Evolutionary conservation across 2,329 filamentous ascomycete species (phyloP).

Genomic region (Falciphora oryzae): DNA sequence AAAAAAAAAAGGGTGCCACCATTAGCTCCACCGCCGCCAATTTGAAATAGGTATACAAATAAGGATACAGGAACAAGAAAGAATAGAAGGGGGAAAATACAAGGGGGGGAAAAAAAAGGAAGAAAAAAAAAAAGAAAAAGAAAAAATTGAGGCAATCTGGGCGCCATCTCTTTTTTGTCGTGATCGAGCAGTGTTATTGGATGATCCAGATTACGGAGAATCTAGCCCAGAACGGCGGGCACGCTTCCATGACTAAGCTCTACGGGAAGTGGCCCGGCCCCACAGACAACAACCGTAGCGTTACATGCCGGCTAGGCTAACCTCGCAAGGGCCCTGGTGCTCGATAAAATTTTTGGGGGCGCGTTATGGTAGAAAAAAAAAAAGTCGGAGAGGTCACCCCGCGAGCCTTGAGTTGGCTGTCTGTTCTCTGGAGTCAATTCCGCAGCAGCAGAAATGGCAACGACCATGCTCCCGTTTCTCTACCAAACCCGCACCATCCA

Average conservation of each 20-base stretch:
- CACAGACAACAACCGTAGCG: not conserved
- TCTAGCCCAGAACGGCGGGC: not conserved
- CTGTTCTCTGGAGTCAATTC: too few relatives aligned
- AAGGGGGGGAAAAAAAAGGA: not conserved
- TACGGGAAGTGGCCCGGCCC: not conserved
- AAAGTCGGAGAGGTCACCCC: not conserved
- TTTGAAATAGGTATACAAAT: too few relatives aligned
- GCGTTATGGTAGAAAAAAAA: not conserved
- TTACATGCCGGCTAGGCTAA: not conserved
- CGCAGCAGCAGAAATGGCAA: conserved; percentile 30
- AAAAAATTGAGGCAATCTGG: too few relatives aligned
- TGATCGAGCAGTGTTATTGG: not conserved
- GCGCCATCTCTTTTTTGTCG: not conserved
- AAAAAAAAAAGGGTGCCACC: too few relatives aligned
- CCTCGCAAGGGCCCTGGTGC: not conserved
- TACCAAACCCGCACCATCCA: conserved; percentile 65
- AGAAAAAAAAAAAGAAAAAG: too few relatives aligned
- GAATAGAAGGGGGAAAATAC: not conserved
- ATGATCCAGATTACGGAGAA: not conserved
- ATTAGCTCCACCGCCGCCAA: too few relatives aligned
- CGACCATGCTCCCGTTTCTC: conserved; percentile 58
- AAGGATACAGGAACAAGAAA: not conserved
- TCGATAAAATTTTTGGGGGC: not conserved
- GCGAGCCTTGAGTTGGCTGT: not conserved
- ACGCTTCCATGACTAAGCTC: not conserved